These are phyloP conservation scores for Trichophyton verrucosum DNA, from an alignment of 2,329 filamentous ascomycete genomes.

Conservation along the genomic window DNA sequence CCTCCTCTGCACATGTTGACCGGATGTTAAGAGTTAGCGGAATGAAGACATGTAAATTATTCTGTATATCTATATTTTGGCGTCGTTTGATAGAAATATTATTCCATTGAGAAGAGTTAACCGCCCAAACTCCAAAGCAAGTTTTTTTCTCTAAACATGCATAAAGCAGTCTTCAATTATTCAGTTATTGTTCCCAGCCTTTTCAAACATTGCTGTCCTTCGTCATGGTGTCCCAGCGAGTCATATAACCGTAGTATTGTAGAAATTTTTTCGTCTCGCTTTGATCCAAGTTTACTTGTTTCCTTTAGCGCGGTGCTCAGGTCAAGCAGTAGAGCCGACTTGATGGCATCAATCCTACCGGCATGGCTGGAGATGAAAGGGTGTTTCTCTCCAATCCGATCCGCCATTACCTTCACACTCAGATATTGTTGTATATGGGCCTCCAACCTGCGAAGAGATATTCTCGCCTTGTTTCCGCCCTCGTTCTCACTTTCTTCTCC, in stretches of 20 bases:
- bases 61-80: conserved; percentile 22
- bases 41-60: conserved; percentile 9
- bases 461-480: conserved; percentile 21
- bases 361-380: conserved; percentile 51
- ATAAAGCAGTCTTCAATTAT: conserved; percentile 4
- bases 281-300: conserved; percentile 24
- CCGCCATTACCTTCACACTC: conserved; percentile 41
- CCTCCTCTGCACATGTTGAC: conserved; percentile 39
- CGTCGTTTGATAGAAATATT: conserved; percentile 28
- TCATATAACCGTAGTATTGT: conserved; percentile 49
- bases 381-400: conserved; percentile 44
- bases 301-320: conserved; percentile 51
- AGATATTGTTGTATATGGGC: conserved; percentile 47
- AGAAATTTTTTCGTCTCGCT: conserved; percentile 34
- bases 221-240: conserved; percentile 47
- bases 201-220: conserved; percentile 47
- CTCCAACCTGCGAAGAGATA: conserved; percentile 38
- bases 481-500: conserved; percentile 19
- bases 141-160: conserved; percentile 25
- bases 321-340: conserved; percentile 53
- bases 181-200: conserved; percentile 23
- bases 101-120: not conserved
- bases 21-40: conserved; percentile 24
- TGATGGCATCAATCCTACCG: conserved; percentile 44
- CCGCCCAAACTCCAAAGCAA: conserved; percentile 29